A percentile compares a stretch with the other conserved stretches of the same genome.
These are phyloP conservation scores for Grosmannia penicillata DNA, from an alignment of 2,329 filamentous ascomycete genomes.

Conservation along the genomic window DNA sequence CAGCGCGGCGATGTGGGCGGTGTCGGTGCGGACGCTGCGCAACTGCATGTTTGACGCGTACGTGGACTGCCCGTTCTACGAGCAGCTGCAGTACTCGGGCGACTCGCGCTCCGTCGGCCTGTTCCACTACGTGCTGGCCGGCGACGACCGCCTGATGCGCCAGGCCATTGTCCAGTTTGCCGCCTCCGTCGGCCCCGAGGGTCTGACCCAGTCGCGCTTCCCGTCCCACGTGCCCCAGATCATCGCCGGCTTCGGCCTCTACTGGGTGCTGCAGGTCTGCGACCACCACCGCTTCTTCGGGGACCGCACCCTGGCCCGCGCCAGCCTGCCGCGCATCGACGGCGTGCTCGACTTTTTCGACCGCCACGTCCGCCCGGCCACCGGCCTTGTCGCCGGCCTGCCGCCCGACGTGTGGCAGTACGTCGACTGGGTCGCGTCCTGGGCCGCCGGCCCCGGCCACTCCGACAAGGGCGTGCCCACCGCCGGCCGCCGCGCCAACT, in stretches of 20 bases:
- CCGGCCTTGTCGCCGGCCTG: constrained; percentile 12
- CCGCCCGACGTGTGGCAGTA: constrained; percentile 18
- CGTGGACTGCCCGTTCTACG: constrained; percentile 20
- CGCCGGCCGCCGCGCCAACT: constrained; percentile 19
- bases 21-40: constrained; percentile 17
- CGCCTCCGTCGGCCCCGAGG: constrained; percentile 12
- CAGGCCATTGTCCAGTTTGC: constrained; percentile 17
- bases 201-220: constrained; percentile 20
- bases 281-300: constrained; percentile 22
- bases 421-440: constrained; percentile 19
- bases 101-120: constrained; percentile 15
- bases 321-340: constrained; percentile 20
- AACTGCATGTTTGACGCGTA: constrained; percentile 22
- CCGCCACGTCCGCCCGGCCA: constrained; percentile 11
- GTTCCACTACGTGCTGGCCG: constrained; percentile 17
- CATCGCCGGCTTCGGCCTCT: constrained; percentile 23
- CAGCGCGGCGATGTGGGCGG: constrained; percentile 12
- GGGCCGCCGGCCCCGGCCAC: constrained; percentile 10
- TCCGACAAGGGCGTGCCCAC: constrained; percentile 20
- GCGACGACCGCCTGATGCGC: constrained; percentile 18
- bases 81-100: constrained; percentile 16
- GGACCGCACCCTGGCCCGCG: constrained; percentile 15
- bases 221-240: constrained; percentile 21
- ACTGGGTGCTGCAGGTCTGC: constrained; percentile 20
- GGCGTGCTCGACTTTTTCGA: constrained; percentile 20